phyloP scores from a whole-genome alignment of 1,284 basidiomycete genomes.

The Pseudozyma tsukubaensis region DNA sequence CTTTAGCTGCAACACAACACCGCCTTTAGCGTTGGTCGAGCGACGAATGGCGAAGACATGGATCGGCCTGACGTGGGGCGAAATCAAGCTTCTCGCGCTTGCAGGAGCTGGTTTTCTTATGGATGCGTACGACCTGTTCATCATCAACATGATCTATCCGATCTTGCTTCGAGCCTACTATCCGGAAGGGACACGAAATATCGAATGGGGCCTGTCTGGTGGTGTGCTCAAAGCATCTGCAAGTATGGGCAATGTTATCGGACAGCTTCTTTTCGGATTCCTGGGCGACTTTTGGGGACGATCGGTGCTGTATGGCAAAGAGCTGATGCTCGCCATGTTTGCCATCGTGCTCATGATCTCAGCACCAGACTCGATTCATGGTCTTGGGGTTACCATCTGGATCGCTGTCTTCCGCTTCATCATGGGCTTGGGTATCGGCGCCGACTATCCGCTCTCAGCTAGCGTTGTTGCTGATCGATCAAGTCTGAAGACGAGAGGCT shows the following conservation, averaged over 20 bases:
- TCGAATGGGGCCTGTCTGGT: constrained; percentile 64
- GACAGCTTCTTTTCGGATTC: constrained; percentile 64
- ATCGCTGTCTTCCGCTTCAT: constrained; percentile 61
- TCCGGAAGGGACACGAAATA: constrained; percentile 50
- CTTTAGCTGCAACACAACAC: constrained; percentile 21
- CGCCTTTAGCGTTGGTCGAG: constrained; percentile 56
- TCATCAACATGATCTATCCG: constrained; percentile 66
- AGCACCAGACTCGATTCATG: constrained; percentile 60
- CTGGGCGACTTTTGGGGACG: constrained; percentile 64
- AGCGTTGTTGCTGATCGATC: constrained; percentile 64
- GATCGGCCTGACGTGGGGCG: constrained; percentile 58
- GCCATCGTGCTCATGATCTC: constrained; percentile 64
- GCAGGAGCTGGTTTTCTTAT: constrained; percentile 66
- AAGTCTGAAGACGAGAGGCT: constrained; percentile 57
- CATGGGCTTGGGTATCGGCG: constrained; percentile 74
- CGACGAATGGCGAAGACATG: constrained; percentile 45
- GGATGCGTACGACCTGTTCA: constrained; percentile 66
- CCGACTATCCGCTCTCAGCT: constrained; percentile 82
- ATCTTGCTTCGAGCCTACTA: constrained; percentile 63
- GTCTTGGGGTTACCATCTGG: constrained; percentile 63
- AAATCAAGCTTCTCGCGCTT: constrained; percentile 62
- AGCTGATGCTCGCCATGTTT: constrained; percentile 62
- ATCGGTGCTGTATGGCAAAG: constrained; percentile 65
- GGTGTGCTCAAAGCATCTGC: constrained; percentile 66
- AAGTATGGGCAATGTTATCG: constrained; percentile 65